A percentile compares a stretch with the other conserved stretches of the same genome.
phyloP scores from a whole-genome alignment of 352 stramenopile species.

The Phytopythium cucurbitacearum region DNA sequence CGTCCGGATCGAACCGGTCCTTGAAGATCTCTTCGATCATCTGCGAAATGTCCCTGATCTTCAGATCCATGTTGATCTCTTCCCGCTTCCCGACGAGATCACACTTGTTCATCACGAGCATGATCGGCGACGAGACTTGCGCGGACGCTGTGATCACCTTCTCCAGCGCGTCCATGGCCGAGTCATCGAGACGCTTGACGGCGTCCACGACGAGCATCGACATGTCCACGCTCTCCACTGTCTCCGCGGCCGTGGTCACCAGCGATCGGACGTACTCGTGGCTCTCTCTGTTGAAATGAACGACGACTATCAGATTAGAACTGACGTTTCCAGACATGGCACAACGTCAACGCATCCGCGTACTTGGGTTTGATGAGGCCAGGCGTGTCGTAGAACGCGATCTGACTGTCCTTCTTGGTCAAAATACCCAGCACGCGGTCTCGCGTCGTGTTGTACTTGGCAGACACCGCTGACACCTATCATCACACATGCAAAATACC shows the following conservation, averaged over 20 bases:
- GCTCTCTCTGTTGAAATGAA: conserved; percentile 34
- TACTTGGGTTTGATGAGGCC: conserved; percentile 85
- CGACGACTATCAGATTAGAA: conserved; percentile 1
- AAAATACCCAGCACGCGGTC: conserved; percentile 76
- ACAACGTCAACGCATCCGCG: background rate
- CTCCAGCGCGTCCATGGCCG: conserved; percentile 68
- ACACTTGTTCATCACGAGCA: conserved; percentile 88
- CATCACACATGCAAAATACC: background rate
- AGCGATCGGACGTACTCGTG: conserved; percentile 81
- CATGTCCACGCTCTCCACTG: conserved; percentile 77
- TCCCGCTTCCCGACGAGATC: conserved; percentile 58
- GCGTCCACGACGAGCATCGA: conserved; percentile 84
- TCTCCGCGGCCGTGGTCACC: conserved; percentile 74
- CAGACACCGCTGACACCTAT: conserved; percentile 75
- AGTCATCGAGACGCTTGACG: conserved; percentile 77
- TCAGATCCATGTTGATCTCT: conserved; percentile 49
- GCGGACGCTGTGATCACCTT: conserved; percentile 80
- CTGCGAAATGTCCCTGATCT: conserved; percentile 72
- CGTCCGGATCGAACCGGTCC: conserved; percentile 55
- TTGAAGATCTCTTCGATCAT: conserved; percentile 82
- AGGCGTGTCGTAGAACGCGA: conserved; percentile 85
- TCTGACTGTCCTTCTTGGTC: conserved; percentile 66
- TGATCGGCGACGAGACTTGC: conserved; percentile 67
- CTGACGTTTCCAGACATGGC: background rate
- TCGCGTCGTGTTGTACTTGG: conserved; percentile 87